phyloP scores from a whole-genome alignment of 176 grass and related monocot genomes.

The Carex littledalei region DNA sequence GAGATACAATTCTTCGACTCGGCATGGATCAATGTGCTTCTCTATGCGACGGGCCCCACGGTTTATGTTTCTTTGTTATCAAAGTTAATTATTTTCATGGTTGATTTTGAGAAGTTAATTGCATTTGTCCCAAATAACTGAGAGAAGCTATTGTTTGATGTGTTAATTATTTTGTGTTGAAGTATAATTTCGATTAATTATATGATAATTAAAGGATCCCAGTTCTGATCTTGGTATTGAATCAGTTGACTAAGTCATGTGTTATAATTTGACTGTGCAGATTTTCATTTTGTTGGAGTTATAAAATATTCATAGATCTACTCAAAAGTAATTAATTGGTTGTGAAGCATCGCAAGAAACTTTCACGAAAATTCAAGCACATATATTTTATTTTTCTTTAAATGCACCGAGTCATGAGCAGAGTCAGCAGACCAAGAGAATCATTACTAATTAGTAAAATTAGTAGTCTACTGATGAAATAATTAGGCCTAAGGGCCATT shows the following conservation, averaged over 20 bases:
- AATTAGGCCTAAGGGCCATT: not conserved
- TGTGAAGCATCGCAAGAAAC: not conserved
- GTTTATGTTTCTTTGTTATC: conserved; percentile 3
- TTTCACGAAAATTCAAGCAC: not conserved
- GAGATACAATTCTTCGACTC: not conserved
- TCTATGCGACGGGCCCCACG: conserved; percentile 1
- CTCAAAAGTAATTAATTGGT: conserved; percentile 5
- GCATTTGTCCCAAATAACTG: not conserved
- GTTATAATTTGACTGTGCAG: not conserved
- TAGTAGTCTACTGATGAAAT: not conserved
- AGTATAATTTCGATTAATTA: not conserved
- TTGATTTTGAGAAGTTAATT: not conserved
- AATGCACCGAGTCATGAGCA: not conserved
- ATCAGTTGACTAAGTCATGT: not conserved
- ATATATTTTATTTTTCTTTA: not conserved
- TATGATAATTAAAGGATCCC: not conserved
- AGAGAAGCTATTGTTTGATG: not conserved
- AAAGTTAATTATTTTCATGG: not conserved
- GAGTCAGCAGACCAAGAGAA: not conserved
- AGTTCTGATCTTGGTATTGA: not conserved
- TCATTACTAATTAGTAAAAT: not conserved
- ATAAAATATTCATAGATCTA: not conserved
- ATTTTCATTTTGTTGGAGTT: not conserved
- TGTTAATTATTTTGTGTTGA: not conserved
- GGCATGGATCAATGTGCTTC: conserved; percentile 2